Conservation (phyloP, 2,329 filamentous ascomycete species). For the Biscogniauxia mediterranea region DNA sequence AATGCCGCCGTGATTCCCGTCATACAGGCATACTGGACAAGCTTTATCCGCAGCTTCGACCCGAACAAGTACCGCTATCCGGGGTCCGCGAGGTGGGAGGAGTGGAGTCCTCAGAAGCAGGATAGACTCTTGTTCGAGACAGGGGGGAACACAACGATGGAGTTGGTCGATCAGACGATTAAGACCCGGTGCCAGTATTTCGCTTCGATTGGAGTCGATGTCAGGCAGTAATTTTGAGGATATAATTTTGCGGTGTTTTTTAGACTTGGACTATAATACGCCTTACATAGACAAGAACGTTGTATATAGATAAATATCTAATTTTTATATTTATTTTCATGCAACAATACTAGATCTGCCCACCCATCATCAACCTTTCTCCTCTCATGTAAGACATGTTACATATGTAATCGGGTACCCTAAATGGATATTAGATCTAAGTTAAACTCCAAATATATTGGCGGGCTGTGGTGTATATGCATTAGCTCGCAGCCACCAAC, state of each 20-base stretch:
- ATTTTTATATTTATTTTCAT: background rate
- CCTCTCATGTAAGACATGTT: background rate
- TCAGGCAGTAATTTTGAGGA: constrained; percentile 41
- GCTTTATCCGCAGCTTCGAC: constrained; percentile 65
- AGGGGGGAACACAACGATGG: constrained; percentile 42
- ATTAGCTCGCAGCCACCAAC: background rate
- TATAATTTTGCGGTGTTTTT: background rate
- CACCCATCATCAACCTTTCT: background rate
- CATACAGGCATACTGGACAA: constrained; percentile 71
- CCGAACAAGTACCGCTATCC: constrained; percentile 50
- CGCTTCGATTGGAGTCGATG: constrained; percentile 43
- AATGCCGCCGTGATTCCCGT: constrained; percentile 60
- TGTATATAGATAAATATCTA: background rate
- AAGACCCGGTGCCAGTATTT: constrained; percentile 48
- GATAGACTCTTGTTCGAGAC: constrained; percentile 44
- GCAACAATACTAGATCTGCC: background rate
- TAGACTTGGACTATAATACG: background rate
- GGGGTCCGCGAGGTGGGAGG: constrained; percentile 26
- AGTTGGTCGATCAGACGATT: constrained; percentile 39
- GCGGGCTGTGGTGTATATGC: too few species aligned
- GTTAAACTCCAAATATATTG: background rate
- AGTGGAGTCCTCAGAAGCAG: constrained; percentile 23
- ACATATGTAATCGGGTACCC: background rate
- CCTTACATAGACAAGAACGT: background rate
- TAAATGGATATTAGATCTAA: background rate